Conservation (phyloP, 129 eudicot species). For the Saussurea involucrata region DNA sequence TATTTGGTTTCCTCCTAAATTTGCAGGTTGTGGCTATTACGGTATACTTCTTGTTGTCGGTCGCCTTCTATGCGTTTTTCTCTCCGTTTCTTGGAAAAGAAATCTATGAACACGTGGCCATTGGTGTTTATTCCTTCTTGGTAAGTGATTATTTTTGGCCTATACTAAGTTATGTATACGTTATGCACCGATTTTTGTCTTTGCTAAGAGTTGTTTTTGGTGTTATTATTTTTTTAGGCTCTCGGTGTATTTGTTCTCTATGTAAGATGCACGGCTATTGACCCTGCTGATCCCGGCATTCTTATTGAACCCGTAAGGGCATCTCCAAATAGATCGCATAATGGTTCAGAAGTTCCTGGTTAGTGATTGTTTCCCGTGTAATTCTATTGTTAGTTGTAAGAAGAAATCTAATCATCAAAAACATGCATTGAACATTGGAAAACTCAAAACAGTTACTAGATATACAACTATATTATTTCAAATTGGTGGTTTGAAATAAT, state of each 20-base stretch:
- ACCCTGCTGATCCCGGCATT: conserved; percentile 99
- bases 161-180: not conserved
- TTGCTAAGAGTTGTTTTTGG: conserved; percentile 16
- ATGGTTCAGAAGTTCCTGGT: conserved; percentile 60
- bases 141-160: conserved; percentile 29
- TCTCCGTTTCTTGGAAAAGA: conserved; percentile 93
- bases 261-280: conserved; percentile 85
- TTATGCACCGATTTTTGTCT: conserved; percentile 5
- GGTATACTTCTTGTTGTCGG: conserved; percentile 62
- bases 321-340: conserved; percentile 48
- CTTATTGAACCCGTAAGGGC: conserved; percentile 60
- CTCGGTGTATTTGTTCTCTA: conserved; percentile 69
- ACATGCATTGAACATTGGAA: not conserved
- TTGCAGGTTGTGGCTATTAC: conserved; percentile 92
- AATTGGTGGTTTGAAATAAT: not conserved
- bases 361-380: conserved; percentile 20
- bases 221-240: conserved; percentile 44
- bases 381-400: not conserved
- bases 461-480: not conserved
- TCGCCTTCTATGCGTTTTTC: conserved; percentile 90
- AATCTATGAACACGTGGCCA: conserved; percentile 62
- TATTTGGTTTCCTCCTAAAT: conserved; percentile 7
- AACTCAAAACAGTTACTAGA: not conserved
- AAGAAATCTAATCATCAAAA: not conserved
- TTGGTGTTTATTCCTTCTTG: conserved; percentile 77